Evolutionary conservation across 768 basidiomycete genomes (phyloP).

Genomic region (Lepiota subincarnata): DNA sequence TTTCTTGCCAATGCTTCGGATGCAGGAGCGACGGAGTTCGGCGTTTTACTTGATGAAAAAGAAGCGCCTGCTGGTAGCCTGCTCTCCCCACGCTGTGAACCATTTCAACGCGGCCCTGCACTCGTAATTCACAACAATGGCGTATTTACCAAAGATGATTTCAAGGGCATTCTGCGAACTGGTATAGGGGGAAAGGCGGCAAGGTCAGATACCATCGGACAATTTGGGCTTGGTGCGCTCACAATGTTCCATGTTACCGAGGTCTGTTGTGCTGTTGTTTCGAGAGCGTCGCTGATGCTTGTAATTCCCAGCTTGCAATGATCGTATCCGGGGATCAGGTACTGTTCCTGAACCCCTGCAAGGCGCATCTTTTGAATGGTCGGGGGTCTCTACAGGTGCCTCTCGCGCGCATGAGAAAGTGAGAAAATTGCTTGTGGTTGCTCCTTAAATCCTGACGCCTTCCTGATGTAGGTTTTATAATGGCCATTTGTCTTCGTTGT

Average conservation of each 20-base stretch:
- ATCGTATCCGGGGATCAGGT: slow-evolving; percentile 28
- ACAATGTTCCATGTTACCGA: slow-evolving; percentile 52
- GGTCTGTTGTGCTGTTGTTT: slow-evolving; percentile 23
- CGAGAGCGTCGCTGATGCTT: neutral
- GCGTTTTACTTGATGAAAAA: slow-evolving; percentile 33
- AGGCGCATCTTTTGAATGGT: slow-evolving; percentile 33
- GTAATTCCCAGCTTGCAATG: slow-evolving; percentile 24
- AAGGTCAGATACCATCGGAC: slow-evolving; percentile 36
- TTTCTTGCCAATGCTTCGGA: slow-evolving; percentile 53
- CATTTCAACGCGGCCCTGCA: slow-evolving; percentile 31
- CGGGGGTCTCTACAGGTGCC: slow-evolving; percentile 27
- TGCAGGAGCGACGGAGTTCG: slow-evolving; percentile 39
- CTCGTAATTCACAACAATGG: slow-evolving; percentile 43
- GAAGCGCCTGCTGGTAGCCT: slow-evolving; percentile 14
- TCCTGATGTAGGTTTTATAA: slow-evolving; percentile 31
- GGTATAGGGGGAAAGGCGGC: slow-evolving; percentile 41
- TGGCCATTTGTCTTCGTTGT: slow-evolving; percentile 36
- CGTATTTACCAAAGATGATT: slow-evolving; percentile 37
- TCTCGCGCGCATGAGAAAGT: slow-evolving; percentile 23
- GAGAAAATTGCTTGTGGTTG: neutral
- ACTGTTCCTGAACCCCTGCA: slow-evolving; percentile 43
- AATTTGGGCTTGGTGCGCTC: slow-evolving; percentile 48
- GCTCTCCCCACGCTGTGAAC: slow-evolving; percentile 30
- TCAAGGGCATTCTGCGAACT: slow-evolving; percentile 39
- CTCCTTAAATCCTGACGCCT: neutral